phyloP scores from a whole-genome alignment of 1,139 yeast species.

The Yamadazyma atmosphaerica region DNA sequence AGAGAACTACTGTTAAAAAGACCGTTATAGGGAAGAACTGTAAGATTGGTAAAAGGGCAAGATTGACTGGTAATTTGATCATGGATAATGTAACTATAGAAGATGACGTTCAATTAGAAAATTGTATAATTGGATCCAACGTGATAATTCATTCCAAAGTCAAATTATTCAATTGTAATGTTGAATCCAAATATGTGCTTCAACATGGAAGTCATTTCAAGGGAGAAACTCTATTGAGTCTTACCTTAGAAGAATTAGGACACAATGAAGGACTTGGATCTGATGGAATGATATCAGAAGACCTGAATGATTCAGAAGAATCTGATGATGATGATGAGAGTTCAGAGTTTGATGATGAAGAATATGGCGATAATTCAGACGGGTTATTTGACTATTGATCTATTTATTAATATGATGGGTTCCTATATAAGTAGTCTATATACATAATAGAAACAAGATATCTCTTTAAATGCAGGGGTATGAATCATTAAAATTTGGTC shows the following conservation, averaged over 20 bases:
- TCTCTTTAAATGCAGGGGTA: slow-evolving; percentile 1
- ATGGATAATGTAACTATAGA: slow-evolving; percentile 70
- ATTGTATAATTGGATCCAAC: slow-evolving; percentile 78
- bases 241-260: slow-evolving; percentile 56
- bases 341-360: slow-evolving; percentile 37
- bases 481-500: slow-evolving; percentile 2
- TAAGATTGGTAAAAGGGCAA: slow-evolving; percentile 79
- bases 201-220: slow-evolving; percentile 63
- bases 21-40: slow-evolving; percentile 81
- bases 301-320: slow-evolving; percentile 16
- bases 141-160: slow-evolving; percentile 62
- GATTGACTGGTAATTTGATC: slow-evolving; percentile 82
- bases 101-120: slow-evolving; percentile 85
- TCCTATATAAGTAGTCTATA: background rate
- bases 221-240: slow-evolving; percentile 77
- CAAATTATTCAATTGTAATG: slow-evolving; percentile 73
- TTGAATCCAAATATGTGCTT: slow-evolving; percentile 77
- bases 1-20: slow-evolving; percentile 77
- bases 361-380: slow-evolving; percentile 52
- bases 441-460: background rate
- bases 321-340: slow-evolving; percentile 26
- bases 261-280: slow-evolving; percentile 28
- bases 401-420: slow-evolving; percentile 1
- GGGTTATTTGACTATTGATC: slow-evolving; percentile 43
- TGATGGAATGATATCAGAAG: slow-evolving; percentile 11